Base-by-base conservation (phyloP, 225 moss, liverwort and hornwort species). In the Takakia lepidozioides region DNA sequence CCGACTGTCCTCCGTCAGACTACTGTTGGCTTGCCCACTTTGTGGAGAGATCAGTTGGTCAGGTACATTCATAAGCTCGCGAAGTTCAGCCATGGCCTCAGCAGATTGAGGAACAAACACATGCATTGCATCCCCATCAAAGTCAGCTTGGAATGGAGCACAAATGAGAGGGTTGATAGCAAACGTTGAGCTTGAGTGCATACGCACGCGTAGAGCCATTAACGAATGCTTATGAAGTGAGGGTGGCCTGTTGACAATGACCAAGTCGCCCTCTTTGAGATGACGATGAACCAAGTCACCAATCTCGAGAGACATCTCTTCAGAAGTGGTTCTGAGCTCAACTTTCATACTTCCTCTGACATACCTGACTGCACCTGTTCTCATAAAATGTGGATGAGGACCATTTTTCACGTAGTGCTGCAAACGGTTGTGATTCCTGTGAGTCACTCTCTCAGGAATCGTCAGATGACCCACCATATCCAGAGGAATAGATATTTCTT, bases 41-140 rank as follows among this genome's bases (percentile, higher is more conserved):
- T 78, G 79, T 42, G 63, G 43, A 18, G 67, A 63, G 1, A 82
- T 82, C 49, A 91, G 63, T 64, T 98, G 98, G 46, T 71, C 65
- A 16, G 82, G 69, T 41, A 88, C 47, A 36, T 64, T 74, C 78
- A 98, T 73, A 18, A 98, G 68, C 67, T 74, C 71, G 21, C 64
- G 78, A 59, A 81, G 61, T 69, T 98, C 98, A 32, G 87, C 91
- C 61, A 36, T 66, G 36, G 75, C 53, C 59, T 91, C 91, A 42
- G 69, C 69, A 61, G 85, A 83, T 57, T 98, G 98, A 46, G 98
- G 98, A 48, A 91, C 81, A 40, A 62, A 91, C 23, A 93, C 51
- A 48, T 91, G 87, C 54, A 91, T 59, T 49, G 69, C 66, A 52
- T 98, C 98, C 37, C 98, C 98, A 52, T 98, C 91, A 55, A 98